These are phyloP conservation scores for Pseudonectria buxi DNA, from an alignment of 2,329 filamentous ascomycete species.

Conservation along the genomic window DNA sequence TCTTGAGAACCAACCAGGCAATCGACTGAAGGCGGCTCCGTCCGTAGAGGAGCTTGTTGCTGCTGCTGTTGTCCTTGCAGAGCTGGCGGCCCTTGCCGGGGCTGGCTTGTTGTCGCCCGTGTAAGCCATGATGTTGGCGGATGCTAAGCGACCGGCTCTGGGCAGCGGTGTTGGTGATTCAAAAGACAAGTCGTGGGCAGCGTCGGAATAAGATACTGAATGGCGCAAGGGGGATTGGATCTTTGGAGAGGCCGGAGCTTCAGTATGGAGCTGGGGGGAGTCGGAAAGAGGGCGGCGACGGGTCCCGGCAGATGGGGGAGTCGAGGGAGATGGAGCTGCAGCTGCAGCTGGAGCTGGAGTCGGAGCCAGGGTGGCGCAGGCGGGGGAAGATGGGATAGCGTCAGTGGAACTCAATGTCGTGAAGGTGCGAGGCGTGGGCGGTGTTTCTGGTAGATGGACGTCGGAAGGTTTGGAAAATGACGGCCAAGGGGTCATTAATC, in stretches of 20 bases:
- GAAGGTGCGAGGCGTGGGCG: too few species aligned
- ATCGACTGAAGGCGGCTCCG: slow-evolving; percentile 9
- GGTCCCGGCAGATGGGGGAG: not conserved
- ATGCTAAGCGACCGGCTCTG: slow-evolving; percentile 14
- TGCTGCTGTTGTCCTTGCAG: slow-evolving; percentile 3
- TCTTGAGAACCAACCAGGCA: slow-evolving; percentile 20
- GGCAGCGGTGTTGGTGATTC: slow-evolving; percentile 8
- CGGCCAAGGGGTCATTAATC: too few species aligned
- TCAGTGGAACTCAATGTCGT: too few species aligned
- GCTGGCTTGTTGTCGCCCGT: slow-evolving; percentile 23
- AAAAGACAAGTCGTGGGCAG: slow-evolving; percentile 5
- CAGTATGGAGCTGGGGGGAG: slow-evolving; percentile 9
- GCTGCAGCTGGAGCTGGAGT: too few species aligned
- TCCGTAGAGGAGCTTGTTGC: slow-evolving; percentile 12
- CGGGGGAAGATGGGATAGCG: not conserved
- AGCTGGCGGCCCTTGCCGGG: slow-evolving; percentile 1
- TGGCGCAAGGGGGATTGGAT: slow-evolving; percentile 26
- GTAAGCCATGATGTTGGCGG: slow-evolving; percentile 27
- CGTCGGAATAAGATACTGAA: slow-evolving; percentile 21
- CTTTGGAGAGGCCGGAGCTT: slow-evolving; percentile 22
- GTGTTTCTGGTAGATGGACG: too few species aligned
- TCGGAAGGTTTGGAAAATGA: too few species aligned
- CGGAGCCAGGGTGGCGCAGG: not conserved
- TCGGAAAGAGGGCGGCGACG: too few species aligned
- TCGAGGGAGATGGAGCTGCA: slow-evolving; percentile 1